Percentiles rank a stretch among this genome's conserved stretches.
These are phyloP conservation scores for Phytophthora foliorum DNA, from an alignment of 352 stramenopile genomes.

Conservation along the genomic window DNA sequence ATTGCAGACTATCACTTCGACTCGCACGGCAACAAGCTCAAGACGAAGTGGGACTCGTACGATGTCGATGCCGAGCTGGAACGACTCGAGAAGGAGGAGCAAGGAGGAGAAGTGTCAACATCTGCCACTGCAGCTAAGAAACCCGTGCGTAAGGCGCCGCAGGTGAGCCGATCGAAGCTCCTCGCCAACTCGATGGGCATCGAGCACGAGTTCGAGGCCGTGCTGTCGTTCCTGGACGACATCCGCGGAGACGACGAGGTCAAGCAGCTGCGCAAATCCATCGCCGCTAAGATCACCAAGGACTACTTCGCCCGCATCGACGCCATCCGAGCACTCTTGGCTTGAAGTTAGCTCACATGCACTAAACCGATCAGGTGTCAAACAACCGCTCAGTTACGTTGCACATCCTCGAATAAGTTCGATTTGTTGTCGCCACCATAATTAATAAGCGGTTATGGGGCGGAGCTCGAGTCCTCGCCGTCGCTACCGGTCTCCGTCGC, in stretches of 20 bases:
- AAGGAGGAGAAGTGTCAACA: conserved; percentile 1
- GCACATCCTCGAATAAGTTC: background rate
- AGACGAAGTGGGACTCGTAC: conserved; percentile 89
- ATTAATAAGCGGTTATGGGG: too few relatives aligned
- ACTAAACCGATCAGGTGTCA: conserved; percentile 6
- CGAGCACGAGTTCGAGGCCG: conserved; percentile 83
- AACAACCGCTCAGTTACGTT: background rate
- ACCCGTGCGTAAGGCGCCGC: conserved; percentile 2
- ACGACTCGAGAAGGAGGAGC: conserved; percentile 67
- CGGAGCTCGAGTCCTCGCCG: conserved; percentile 42
- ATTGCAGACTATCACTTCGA: conserved; percentile 87
- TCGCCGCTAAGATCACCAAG: conserved; percentile 71
- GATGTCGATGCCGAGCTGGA: conserved; percentile 84
- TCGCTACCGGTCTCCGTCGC: conserved; percentile 31
- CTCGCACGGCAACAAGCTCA: conserved; percentile 87
- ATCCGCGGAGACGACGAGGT: conserved; percentile 75
- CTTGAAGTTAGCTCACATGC: conserved; percentile 15
- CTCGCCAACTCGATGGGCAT: conserved; percentile 54
- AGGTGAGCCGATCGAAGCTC: conserved; percentile 56
- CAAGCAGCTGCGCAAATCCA: conserved; percentile 73
- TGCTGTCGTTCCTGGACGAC: conserved; percentile 82
- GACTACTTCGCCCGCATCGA: conserved; percentile 81
- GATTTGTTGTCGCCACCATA: too few relatives aligned
- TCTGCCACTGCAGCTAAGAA: conserved; percentile 7
- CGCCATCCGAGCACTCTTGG: conserved; percentile 46